Percentiles rank a stretch among this genome's conserved stretches.
Evolutionary conservation across 2,329 filamentous ascomycete genomes (phyloP).

Genomic region (Xylariaceae sp.): DNA sequence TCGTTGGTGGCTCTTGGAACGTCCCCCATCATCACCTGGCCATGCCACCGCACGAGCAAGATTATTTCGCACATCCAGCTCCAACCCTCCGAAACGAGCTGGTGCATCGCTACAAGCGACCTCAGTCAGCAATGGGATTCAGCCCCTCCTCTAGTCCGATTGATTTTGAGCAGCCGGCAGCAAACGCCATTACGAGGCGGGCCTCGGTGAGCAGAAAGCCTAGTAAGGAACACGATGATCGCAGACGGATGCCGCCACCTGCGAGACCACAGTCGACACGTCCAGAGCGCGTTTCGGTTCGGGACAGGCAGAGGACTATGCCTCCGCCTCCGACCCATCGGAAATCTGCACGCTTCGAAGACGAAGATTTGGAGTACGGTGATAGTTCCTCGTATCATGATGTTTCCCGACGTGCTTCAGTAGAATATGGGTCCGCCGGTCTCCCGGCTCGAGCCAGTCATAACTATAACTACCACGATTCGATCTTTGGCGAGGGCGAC

Average conservation of each 20-base stretch:
- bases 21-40: conserved; percentile 15
- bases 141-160: conserved; percentile 33
- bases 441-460: conserved; percentile 16
- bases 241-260: conserved; percentile 46
- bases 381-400: conserved; percentile 16
- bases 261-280: conserved; percentile 32
- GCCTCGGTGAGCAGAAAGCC: conserved; percentile 35
- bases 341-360: conserved; percentile 3
- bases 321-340: conserved; percentile 10
- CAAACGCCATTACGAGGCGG: conserved; percentile 33
- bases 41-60: conserved; percentile 13
- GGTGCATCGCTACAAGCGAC: conserved; percentile 29
- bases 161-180: conserved; percentile 37
- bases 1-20: conserved; percentile 17
- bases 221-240: conserved; percentile 39
- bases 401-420: conserved; percentile 18
- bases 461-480: conserved; percentile 17
- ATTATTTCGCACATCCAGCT: conserved; percentile 5
- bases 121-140: conserved; percentile 38
- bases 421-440: conserved; percentile 24
- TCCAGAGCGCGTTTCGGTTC: conserved; percentile 26
- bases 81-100: conserved; percentile 10
- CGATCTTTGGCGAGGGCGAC: conserved; percentile 10
- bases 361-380: conserved; percentile 18
- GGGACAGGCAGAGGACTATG: conserved; percentile 27